Base-by-base conservation (phyloP, 257 asterid genomes). In the Osmanthus fragrans region DNA sequence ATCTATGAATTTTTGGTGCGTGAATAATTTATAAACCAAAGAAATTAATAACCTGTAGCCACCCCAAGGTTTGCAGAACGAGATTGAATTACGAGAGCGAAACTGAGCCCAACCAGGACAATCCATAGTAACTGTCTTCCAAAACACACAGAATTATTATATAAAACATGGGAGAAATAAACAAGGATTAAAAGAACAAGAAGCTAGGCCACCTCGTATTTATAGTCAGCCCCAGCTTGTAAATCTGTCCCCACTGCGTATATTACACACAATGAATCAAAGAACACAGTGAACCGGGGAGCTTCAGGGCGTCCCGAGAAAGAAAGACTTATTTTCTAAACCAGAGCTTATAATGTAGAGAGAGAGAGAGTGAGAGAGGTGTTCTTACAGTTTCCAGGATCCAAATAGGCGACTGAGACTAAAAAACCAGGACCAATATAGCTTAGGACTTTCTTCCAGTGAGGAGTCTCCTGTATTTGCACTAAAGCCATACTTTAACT, bases 51-150 rank as follows among this genome's bases (percentile, higher is more conserved):
- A 54, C 83, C 83, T 67, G 83, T 80, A 19, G 36, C 65, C n/a
- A 80, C 83, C 37, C 83, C 83, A 69, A 80, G 83, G 29, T 80
- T 80, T 49, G 83, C 83, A 11, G 83, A 68, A 25, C 75, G 83
- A 13, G 83, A 80, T 70, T 80, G 83, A 54, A 80, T 37, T 8
- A 80, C 45, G 7, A 80, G 76, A 32, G 83, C 79, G 74, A 80
- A 80, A 65, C 23, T 42, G 13, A 80, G 76, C 18, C 83, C 80
- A 39, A 56, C 73, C 19, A 80, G 76, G 69, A 80, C 76, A 37
- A 80, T 16, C 83, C 83, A 80, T 18, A 80, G 76, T 71, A 80
- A 32, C 83, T 79, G 74, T 19, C 0, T 2, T 13, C 40, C 67
- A 49, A 27, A 12, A 30, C 32, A 4, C 11, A 58, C 18, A 34